Evolutionary conservation across 2,329 filamentous ascomycete genomes (phyloP), one percentile per base, ranked within the genome.

Genomic region (Hypocrella siamensis): DNA sequence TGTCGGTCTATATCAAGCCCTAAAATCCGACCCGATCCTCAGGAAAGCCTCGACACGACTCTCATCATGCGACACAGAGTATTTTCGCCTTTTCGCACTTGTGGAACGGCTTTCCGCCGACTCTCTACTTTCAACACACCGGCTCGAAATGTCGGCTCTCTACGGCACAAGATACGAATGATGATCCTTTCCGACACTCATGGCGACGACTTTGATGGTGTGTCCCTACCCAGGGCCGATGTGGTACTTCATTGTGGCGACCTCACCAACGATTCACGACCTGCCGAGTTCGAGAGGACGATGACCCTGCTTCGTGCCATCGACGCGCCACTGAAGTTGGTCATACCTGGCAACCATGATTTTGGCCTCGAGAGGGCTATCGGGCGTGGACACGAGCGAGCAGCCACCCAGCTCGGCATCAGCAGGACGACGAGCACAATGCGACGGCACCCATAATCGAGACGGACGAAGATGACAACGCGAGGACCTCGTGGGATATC

Each of bases 291-390:
- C 26, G 43, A 40, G 9, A 41, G 42, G 0, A 53, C 63, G 0
- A 48, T 71, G 8, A 35, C 48, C n/a, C 44, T 61, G 24, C 48
- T 73, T 4, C 43, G 53, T 4, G 31, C 35, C 2, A 43, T 67
- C n/a, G 39, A 54, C 5, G 63, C 66, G 2, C 59, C 62, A 0
- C 48, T 71, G 6, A 71, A 70, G 38, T 51, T 72, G 4, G 56
- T 61, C 27, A 70, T 73, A 36, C 56, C 66, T 2, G 66, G 68
- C 2, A 71, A 70, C 36, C 67, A 72, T 40, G 66, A 73, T 40
- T 54, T 58, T 29, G 59, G 49, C 0, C 47, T 64, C 26, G 57
- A 67, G 18, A 30, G 37, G 11, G 17, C 27, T 7, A 26, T 3
- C n/a, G 7, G 7, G 10, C 6, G 11, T 12, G n/a, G 9, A 6